phyloP scores from a whole-genome alignment of 2,329 filamentous ascomycete genomes.

The Penicillium olsonii region DNA sequence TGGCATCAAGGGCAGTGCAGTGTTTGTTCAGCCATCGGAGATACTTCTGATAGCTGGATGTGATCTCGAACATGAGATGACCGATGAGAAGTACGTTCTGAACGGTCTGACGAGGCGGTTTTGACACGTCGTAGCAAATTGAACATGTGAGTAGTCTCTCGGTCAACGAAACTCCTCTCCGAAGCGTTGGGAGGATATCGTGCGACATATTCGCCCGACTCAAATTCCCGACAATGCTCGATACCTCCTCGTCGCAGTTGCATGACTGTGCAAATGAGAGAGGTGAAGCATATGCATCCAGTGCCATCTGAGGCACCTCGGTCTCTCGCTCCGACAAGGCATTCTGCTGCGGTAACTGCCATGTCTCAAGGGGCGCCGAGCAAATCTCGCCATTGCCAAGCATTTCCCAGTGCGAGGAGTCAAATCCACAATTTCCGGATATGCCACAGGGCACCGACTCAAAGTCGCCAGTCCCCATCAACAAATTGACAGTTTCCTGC shows the following conservation, averaged over 20 bases:
- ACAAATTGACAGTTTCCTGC: neutral
- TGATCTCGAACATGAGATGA: constrained; percentile 29
- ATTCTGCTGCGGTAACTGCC: constrained; percentile 5
- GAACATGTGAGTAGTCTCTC: constrained; percentile 26
- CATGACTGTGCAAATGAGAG: constrained; percentile 20
- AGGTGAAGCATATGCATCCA: constrained; percentile 16
- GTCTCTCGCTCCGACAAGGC: neutral
- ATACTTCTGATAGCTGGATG: constrained; percentile 27
- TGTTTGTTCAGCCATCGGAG: constrained; percentile 27
- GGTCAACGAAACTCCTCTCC: constrained; percentile 14
- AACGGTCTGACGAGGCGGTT: constrained; percentile 29
- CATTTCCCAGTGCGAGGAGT: constrained; percentile 19
- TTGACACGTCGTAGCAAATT: constrained; percentile 31
- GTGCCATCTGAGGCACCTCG: constrained; percentile 1
- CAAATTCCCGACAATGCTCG: constrained; percentile 19
- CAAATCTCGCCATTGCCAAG: constrained; percentile 17
- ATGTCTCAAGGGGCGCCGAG: constrained; percentile 18
- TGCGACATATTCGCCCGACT: constrained; percentile 20
- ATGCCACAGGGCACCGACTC: constrained; percentile 19
- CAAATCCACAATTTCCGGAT: constrained; percentile 21
- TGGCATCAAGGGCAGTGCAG: constrained; percentile 14
- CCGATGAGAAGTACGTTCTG: constrained; percentile 34
- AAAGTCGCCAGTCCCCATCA: constrained; percentile 13
- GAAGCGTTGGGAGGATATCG: constrained; percentile 20
- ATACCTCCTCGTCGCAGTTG: constrained; percentile 26